These are phyloP conservation scores for Ilex paraguariensis DNA, from an alignment of 305 asterid genomes.

Conservation along the genomic window DNA sequence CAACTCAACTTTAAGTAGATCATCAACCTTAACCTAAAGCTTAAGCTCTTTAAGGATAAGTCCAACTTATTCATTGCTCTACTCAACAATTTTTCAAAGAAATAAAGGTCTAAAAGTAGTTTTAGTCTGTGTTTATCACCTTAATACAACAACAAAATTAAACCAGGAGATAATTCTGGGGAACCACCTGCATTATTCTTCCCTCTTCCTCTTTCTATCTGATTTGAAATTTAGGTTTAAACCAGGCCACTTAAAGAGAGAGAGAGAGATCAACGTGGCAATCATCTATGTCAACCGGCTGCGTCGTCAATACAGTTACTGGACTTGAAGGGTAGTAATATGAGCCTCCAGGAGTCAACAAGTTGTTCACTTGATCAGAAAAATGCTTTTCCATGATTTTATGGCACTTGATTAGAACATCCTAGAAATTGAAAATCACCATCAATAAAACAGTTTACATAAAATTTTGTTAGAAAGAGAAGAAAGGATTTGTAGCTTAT, in stretches of 20 bases:
- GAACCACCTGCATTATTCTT: conserved; percentile 8
- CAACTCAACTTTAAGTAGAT: no score
- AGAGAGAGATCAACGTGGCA: conserved; percentile 10
- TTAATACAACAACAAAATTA: conserved; percentile 3
- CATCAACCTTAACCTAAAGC: no score
- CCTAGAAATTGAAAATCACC: conserved; percentile 23
- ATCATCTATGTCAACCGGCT: conserved; percentile 10
- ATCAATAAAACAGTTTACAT: neutral
- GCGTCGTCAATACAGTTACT: conserved; percentile 40
- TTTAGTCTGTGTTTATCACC: neutral
- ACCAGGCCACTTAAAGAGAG: conserved; percentile 4
- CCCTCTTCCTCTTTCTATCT: conserved; percentile 41
- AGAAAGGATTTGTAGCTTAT: neutral
- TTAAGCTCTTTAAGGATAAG: no score
- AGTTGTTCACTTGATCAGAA: conserved; percentile 1
- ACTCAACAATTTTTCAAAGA: no score
- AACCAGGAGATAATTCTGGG: no score
- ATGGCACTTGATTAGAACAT: conserved; percentile 41
- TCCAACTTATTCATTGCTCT: no score
- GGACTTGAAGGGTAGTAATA: conserved; percentile 50
- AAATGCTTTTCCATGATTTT: conserved; percentile 23
- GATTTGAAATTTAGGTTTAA: conserved; percentile 7
- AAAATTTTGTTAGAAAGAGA: neutral
- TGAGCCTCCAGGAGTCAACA: conserved; percentile 7
- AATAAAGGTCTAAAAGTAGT: no score